Percentiles rank a stretch among this genome's conserved stretches.
These are phyloP conservation scores for Nicotiana knightiana DNA, from an alignment of 257 asterid species.

Conservation along the genomic window DNA sequence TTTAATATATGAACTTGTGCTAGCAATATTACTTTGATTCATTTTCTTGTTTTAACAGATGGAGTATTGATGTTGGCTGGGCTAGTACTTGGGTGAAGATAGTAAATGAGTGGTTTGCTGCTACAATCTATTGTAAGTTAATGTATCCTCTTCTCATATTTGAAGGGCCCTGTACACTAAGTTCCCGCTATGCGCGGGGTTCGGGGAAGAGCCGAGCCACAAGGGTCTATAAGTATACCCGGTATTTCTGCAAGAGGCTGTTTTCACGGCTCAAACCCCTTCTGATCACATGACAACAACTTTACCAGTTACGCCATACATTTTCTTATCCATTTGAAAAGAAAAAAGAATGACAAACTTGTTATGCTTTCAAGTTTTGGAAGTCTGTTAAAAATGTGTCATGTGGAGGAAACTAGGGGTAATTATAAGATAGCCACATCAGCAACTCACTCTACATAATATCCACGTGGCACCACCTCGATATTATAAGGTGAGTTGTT, in stretches of 20 bases:
- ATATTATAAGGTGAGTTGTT: neutral
- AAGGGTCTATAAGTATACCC: too few relatives aligned
- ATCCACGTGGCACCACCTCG: neutral
- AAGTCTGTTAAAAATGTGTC: too few relatives aligned
- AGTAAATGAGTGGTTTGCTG: conserved; percentile 89
- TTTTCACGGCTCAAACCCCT: neutral
- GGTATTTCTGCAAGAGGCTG: neutral
- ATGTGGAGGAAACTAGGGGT: too few relatives aligned
- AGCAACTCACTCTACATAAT: too few relatives aligned
- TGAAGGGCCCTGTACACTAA: too few relatives aligned
- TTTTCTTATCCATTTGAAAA: neutral
- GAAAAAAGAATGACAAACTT: neutral
- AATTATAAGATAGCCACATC: neutral
- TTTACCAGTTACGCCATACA: too few relatives aligned
- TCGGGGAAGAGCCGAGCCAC: too few relatives aligned
- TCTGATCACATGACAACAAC: too few relatives aligned
- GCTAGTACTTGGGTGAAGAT: conserved; percentile 94
- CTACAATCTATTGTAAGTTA: conserved; percentile 72
- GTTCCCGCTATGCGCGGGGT: too few relatives aligned
- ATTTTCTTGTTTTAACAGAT: conserved; percentile 32
- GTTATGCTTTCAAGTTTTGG: neutral
- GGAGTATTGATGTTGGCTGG: conserved; percentile 98
- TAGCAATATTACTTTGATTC: neutral
- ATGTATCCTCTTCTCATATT: neutral
- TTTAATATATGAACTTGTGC: neutral